These are phyloP conservation scores for Hypoxylon sp. DNA, from an alignment of 2,329 filamentous ascomycete genomes.

Conservation along the genomic window DNA sequence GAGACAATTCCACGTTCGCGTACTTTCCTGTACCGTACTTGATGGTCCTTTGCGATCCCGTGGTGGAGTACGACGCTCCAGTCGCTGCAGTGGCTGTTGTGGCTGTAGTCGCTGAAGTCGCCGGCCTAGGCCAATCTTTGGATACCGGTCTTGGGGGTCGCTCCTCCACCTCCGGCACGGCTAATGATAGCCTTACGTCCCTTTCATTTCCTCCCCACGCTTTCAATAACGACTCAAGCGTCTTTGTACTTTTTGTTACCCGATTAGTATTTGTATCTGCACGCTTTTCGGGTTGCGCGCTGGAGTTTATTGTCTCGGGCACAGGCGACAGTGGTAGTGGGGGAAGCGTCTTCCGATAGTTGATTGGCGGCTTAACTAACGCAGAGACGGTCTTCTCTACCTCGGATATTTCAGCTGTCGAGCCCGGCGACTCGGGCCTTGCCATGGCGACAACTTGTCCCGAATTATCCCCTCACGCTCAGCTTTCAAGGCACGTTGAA, in stretches of 20 bases:
- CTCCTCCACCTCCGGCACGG: constrained; percentile 26
- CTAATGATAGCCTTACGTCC: constrained; percentile 38
- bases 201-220: constrained; percentile 31
- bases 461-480: not conserved
- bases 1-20: constrained; percentile 63
- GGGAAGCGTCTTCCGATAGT: constrained; percentile 48
- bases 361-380: constrained; percentile 41
- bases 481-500: not conserved
- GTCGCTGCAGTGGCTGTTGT: constrained; percentile 27
- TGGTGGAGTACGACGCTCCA: constrained; percentile 54
- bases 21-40: constrained; percentile 65
- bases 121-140: constrained; percentile 48
- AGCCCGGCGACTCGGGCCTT: constrained; percentile 41
- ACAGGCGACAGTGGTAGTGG: constrained; percentile 48
- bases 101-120: constrained; percentile 56
- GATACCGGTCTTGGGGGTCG: constrained; percentile 43
- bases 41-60: constrained; percentile 57
- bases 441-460: constrained; percentile 34
- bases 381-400: constrained; percentile 45
- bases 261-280: constrained; percentile 10
- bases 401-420: constrained; percentile 47
- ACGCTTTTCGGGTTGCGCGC: constrained; percentile 12
- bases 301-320: constrained; percentile 27
- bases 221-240: constrained; percentile 34
- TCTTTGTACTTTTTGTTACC: constrained; percentile 19